Evolutionary conservation across 805 yeast genomes (phyloP).

Genomic region (Komagataella populi): DNA sequence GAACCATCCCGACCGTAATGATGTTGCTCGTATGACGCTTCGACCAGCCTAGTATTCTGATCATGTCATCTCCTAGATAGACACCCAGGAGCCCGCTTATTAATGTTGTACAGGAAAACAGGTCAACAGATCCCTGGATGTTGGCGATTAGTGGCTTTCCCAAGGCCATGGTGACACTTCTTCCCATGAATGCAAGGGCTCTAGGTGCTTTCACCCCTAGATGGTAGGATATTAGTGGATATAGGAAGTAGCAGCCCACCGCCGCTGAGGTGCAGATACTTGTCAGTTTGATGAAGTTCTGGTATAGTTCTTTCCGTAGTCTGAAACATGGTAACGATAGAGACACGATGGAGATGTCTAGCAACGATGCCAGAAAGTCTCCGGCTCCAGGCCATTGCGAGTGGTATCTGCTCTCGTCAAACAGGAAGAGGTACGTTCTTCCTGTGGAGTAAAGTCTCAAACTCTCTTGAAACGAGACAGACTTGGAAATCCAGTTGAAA

Average conservation of each 20-base stretch:
- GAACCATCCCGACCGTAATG: constrained; percentile 61
- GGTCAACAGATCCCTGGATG: constrained; percentile 52
- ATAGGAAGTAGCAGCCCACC: constrained; percentile 32
- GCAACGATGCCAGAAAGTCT: constrained; percentile 52
- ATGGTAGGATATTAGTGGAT: constrained; percentile 55
- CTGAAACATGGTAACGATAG: constrained; percentile 68
- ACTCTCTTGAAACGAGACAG: constrained; percentile 32
- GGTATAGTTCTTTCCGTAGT: constrained; percentile 47
- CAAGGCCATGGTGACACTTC: constrained; percentile 68
- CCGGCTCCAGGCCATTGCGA: constrained; percentile 67
- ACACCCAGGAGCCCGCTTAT: constrained; percentile 70
- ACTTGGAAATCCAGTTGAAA: constrained; percentile 35
- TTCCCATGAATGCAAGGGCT: constrained; percentile 64
- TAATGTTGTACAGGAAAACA: constrained; percentile 71
- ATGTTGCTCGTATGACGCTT: constrained; percentile 38
- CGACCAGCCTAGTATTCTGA: constrained; percentile 22
- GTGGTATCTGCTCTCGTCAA: constrained; percentile 19
- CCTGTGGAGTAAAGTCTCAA: constrained; percentile 55
- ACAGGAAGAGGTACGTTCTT: constrained; percentile 44
- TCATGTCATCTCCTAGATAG: constrained; percentile 42
- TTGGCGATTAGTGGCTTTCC: constrained; percentile 66
- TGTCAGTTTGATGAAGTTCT: constrained; percentile 42
- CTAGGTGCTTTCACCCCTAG: constrained; percentile 48
- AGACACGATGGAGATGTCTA: constrained; percentile 70
- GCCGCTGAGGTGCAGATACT: constrained; percentile 41